These are phyloP conservation scores for Boletellus emodensis DNA, from an alignment of 768 basidiomycete genomes.

Conservation along the genomic window DNA sequence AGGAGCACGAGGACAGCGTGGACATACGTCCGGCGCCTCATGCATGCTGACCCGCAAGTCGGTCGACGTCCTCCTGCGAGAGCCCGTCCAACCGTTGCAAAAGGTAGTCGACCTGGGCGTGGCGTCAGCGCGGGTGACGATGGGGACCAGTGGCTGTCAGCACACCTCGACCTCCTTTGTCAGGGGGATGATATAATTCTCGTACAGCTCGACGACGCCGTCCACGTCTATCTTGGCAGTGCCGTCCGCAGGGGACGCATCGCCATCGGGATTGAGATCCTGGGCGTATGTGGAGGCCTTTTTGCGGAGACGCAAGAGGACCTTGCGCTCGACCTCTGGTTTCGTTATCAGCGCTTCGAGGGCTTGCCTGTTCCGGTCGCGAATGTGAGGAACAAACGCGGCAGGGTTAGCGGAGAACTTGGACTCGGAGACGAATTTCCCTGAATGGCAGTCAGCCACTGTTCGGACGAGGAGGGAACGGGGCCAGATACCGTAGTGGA, in stretches of 20 bases:
- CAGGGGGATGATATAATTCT: slow-evolving; percentile 93
- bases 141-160: slow-evolving; percentile 7
- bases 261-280: slow-evolving; percentile 73
- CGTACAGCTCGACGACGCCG: slow-evolving; percentile 89
- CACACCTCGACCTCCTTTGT: slow-evolving; percentile 98
- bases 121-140: slow-evolving; percentile 1
- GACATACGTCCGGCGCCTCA: slow-evolving; percentile 8
- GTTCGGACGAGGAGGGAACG: background rate
- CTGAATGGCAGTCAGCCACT: slow-evolving; percentile 38
- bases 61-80: slow-evolving; percentile 74
- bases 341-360: slow-evolving; percentile 93
- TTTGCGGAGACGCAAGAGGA: slow-evolving; percentile 79
- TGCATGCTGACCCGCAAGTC: slow-evolving; percentile 34
- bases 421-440: slow-evolving; percentile 98
- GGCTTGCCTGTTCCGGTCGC: slow-evolving; percentile 66
- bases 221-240: slow-evolving; percentile 84
- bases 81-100: slow-evolving; percentile 83
- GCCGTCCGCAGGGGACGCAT: slow-evolving; percentile 35
- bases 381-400: slow-evolving; percentile 91
- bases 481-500: slow-evolving; percentile 88
- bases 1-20: background rate
- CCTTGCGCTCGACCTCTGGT: slow-evolving; percentile 85
- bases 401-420: slow-evolving; percentile 88
- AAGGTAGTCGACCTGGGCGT: slow-evolving; percentile 87
- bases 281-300: slow-evolving; percentile 81